Evolutionary conservation across 371 early-diverging fungal species (phyloP), one percentile per base, ranked within the genome.

Genomic region (Amoeboaphelidium occidentale): DNA sequence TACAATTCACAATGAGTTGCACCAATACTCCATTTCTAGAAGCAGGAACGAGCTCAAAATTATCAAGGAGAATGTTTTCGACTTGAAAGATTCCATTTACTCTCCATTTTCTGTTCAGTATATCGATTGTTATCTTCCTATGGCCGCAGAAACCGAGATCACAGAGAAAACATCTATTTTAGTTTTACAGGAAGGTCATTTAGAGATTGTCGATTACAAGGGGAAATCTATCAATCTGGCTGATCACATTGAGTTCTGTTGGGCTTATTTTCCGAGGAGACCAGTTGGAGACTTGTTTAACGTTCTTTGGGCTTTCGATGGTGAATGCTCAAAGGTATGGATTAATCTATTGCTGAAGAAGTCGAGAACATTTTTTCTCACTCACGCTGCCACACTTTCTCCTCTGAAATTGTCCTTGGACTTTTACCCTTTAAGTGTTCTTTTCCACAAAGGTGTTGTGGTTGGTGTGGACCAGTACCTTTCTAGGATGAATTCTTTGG

Each of bases 351-450:
- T 56, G 21, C n/a, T 41, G 10, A 32, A 42, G 24, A 17, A 14
- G n/a, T 14, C 47, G 25, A 39, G 14, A 46, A 71, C 68, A 49
- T 68, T 10, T 68, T 65, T 58, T 56, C 66, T 0, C 24, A n/a
- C 25, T 55, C 52, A 41, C 53, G 64, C n/a, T 53, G 58, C 1
- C 51, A 46, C 22, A 53, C 53, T 17, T 51, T 65, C 24, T 58
- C 66, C 1, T 53, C 76, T 44, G 57, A 64, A 47, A 72, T 81
- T 28, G 66, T 10, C 72, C 0, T 55, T 77, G n/a, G 86, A 83
- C 41, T 85, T 78, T 57, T 80, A 79, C 56, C 84, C 83, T 3
- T 65, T 81, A 46, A 72, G 82, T 81, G 69, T 84, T 21, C 47
- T 78, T 23, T 58, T 81, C 42, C 69, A 75, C 14, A 69, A 76